Conservation (phyloP, 2,329 filamentous ascomycete species). For the Aspergillus japonicus region DNA sequence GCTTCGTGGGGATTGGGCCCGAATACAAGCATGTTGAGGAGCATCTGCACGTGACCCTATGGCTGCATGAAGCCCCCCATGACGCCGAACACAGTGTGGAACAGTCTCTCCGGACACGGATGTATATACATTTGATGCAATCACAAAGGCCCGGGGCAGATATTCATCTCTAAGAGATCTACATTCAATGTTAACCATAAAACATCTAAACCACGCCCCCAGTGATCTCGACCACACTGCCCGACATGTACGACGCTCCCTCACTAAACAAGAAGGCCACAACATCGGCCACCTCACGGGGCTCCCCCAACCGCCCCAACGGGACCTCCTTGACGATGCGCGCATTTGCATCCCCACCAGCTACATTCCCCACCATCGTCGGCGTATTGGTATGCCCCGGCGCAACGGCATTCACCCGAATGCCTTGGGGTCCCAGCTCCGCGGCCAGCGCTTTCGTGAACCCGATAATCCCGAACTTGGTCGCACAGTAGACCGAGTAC, state of each 20-base stretch:
- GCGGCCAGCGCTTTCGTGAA: slow-evolving; percentile 25
- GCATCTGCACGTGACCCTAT: too few relatives aligned
- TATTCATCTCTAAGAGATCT: too few relatives aligned
- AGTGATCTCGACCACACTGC: slow-evolving; percentile 44
- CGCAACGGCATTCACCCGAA: slow-evolving; percentile 22
- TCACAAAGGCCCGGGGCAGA: too few relatives aligned
- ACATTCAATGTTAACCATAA: too few relatives aligned
- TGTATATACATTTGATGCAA: too few relatives aligned
- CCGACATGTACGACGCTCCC: slow-evolving; percentile 48
- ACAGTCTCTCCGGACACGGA: too few relatives aligned
- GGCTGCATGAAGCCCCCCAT: too few relatives aligned
- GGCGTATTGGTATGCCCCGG: slow-evolving; percentile 49
- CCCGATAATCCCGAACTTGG: slow-evolving; percentile 26
- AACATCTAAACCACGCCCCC: slow-evolving; percentile 7
- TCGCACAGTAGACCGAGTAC: slow-evolving; percentile 30
- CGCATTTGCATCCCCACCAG: slow-evolving; percentile 46
- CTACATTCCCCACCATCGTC: slow-evolving; percentile 51
- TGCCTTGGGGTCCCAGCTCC: slow-evolving; percentile 20
- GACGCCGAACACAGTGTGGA: too few relatives aligned
- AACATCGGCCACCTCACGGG: slow-evolving; percentile 52
- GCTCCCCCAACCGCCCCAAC: slow-evolving; percentile 40
- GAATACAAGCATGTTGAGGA: too few relatives aligned
- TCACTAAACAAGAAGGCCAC: slow-evolving; percentile 51
- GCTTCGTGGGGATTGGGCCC: too few relatives aligned
- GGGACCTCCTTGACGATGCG: slow-evolving; percentile 29